Percentiles rank a stretch among this genome's conserved stretches.
These are phyloP conservation scores for Globisporangium ultimum DNA, from an alignment of 352 stramenopile genomes.

Conservation along the genomic window DNA sequence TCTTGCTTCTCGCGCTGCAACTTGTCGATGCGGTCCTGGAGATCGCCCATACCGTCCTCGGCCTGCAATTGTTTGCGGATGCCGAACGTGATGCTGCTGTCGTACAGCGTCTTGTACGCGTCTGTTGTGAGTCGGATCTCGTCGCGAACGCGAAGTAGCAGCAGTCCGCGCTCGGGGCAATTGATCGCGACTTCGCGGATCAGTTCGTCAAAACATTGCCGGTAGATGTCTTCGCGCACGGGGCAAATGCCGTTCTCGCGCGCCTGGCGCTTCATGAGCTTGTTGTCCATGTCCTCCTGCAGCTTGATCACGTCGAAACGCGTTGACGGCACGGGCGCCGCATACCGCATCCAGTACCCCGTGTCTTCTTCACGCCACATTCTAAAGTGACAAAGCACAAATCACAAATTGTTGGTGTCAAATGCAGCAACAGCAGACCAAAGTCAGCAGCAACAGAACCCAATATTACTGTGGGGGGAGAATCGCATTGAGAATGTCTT, in stretches of 20 bases:
- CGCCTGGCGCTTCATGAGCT: conserved; percentile 88
- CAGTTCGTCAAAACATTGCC: conserved; percentile 91
- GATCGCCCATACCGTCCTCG: conserved; percentile 90
- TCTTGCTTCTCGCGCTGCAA: conserved; percentile 62
- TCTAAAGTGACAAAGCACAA: too few species aligned
- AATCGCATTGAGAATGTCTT: too few species aligned
- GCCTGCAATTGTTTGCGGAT: conserved; percentile 93
- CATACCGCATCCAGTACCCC: conserved; percentile 91
- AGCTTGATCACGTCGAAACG: conserved; percentile 92
- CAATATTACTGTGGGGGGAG: too few species aligned
- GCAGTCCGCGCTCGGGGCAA: conserved; percentile 87
- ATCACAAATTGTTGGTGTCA: too few species aligned
- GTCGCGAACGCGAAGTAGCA: conserved; percentile 91
- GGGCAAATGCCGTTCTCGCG: conserved; percentile 91
- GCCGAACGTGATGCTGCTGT: conserved; percentile 91
- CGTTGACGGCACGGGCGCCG: conserved; percentile 86
- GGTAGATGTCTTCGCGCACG: conserved; percentile 93
- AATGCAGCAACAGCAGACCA: too few species aligned
- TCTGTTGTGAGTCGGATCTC: conserved; percentile 93
- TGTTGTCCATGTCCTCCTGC: conserved; percentile 88
- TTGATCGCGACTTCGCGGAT: conserved; percentile 93
- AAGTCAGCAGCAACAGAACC: too few species aligned
- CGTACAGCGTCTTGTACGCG: conserved; percentile 95
- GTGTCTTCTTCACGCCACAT: conserved; percentile 81
- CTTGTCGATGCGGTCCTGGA: conserved; percentile 58